Evolutionary conservation across 2,329 filamentous ascomycete species (phyloP), one percentile per base, ranked within the genome.

Genomic region (Fusarium sacchari): DNA sequence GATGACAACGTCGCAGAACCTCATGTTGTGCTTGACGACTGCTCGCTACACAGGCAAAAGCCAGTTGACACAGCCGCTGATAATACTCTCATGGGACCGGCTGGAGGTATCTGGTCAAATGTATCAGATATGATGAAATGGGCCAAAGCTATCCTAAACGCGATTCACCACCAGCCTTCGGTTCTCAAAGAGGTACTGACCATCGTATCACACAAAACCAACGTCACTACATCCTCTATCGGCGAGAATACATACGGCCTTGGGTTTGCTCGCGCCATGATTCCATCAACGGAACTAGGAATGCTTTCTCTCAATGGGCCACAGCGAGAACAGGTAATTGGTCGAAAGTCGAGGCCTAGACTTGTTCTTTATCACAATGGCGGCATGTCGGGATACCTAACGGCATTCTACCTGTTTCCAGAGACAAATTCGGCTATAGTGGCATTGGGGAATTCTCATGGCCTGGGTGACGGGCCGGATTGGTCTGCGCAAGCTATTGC

Each of bases 291-390:
- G 28, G 52, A 56, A 7, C 8, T 56, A 7, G 37, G 37, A 1
- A 56, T 42, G 11, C 36, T 56, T 18, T 56, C 26, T 13, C 26
- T 32, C 14, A 56, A 42, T 7, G 22, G 52, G 3, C 37, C 37
- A 3, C 52, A 42, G 5, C 0, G 37, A 12, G 22, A 56, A 24
- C 9, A 24, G 17, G 5, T 32, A 5, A 24, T 42, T 24, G 37
- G 52, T n/a, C 37, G 4, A 42, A 30, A 0, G 0, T 42, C 26
- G 10, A 26, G 28, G 4, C 34, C 52, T 2, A 28, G 37, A 1
- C 37, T 56, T 37, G 26, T 24, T 5, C 2, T 56, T 3, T 56
- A 42, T 4, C 52, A 42, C 17, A 42, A 32, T 5, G 52, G 52
- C 2, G 52, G 37, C 22, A 37, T 39, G 36, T 56, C 37, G 6